phyloP scores from a whole-genome alignment of 768 basidiomycete genomes.

The Pulveroboletus sp. region DNA sequence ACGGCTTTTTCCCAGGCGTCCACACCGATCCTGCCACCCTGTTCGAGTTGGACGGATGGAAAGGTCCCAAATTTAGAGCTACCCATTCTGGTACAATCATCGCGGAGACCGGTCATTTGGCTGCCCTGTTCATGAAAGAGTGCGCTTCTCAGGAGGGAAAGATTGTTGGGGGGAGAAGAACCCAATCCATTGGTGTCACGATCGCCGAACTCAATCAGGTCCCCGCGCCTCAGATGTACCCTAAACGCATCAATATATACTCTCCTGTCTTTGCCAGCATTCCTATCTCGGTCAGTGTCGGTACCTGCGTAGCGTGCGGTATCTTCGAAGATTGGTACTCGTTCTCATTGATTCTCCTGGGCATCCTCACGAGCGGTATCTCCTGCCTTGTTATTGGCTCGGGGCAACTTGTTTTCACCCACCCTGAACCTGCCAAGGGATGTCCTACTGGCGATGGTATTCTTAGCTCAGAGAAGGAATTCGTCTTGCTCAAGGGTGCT shows the following conservation, averaged over 20 bases:
- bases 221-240: slow-evolving; percentile 17
- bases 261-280: slow-evolving; percentile 28
- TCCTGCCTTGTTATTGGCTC: slow-evolving; percentile 34
- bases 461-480: slow-evolving; percentile 19
- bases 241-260: slow-evolving; percentile 17
- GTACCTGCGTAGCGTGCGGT: slow-evolving; percentile 26
- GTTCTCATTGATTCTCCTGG: slow-evolving; percentile 35
- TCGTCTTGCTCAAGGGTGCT: slow-evolving; percentile 28
- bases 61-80: slow-evolving; percentile 33
- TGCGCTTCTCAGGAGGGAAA: slow-evolving; percentile 12
- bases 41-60: slow-evolving; percentile 30
- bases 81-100: slow-evolving; percentile 32
- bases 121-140: slow-evolving; percentile 26
- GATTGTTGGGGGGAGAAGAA: slow-evolving; percentile 24
- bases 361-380: slow-evolving; percentile 30
- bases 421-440: slow-evolving; percentile 24
- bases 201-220: slow-evolving; percentile 24
- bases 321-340: slow-evolving; percentile 32
- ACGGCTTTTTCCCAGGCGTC: slow-evolving; percentile 34
- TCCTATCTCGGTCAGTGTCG: slow-evolving; percentile 30
- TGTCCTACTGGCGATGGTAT: slow-evolving; percentile 32
- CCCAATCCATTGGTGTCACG: slow-evolving; percentile 25
- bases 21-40: slow-evolving; percentile 31
- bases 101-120: slow-evolving; percentile 31
- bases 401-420: slow-evolving; percentile 26